Percentiles rank a stretch among this genome's conserved stretches.
Evolutionary conservation across 2,329 filamentous ascomycete species (phyloP).

Genomic region (Rhexocercosporidium sp.): DNA sequence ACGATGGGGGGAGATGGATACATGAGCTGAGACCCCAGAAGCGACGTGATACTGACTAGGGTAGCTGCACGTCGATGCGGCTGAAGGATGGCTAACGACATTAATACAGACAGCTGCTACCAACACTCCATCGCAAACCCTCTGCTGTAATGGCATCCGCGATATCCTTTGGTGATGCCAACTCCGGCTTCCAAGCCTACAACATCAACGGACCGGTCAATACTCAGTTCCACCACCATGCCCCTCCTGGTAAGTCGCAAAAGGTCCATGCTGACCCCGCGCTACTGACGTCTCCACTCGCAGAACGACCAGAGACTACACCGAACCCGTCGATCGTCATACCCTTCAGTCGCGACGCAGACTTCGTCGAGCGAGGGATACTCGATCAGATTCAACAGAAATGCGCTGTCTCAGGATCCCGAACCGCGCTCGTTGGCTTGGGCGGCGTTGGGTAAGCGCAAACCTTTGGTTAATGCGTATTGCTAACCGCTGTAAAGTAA

Average conservation of each 20-base stretch:
- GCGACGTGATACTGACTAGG: slow-evolving; percentile 25
- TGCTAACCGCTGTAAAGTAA: slow-evolving; percentile 38
- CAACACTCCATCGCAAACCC: slow-evolving; percentile 24
- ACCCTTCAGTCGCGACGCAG: slow-evolving; percentile 32
- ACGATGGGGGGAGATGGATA: slow-evolving; percentile 10
- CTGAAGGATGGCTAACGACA: slow-evolving; percentile 30
- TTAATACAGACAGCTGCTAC: slow-evolving; percentile 23
- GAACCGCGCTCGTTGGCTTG: slow-evolving; percentile 32
- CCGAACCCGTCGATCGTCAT: slow-evolving; percentile 30
- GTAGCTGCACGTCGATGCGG: slow-evolving; percentile 23
- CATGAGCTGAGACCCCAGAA: slow-evolving; percentile 19
- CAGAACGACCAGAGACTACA: slow-evolving; percentile 33
- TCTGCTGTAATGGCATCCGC: slow-evolving; percentile 30
- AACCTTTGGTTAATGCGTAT: slow-evolving; percentile 16
- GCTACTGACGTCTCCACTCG: slow-evolving; percentile 29
- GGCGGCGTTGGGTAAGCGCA: slow-evolving; percentile 33
- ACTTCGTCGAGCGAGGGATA: slow-evolving; percentile 30
- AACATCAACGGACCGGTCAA: slow-evolving; percentile 32
- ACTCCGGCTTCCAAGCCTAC: slow-evolving; percentile 32
- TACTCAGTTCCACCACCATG: slow-evolving; percentile 31
- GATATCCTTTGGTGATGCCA: slow-evolving; percentile 29
- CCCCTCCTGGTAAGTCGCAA: slow-evolving; percentile 32
- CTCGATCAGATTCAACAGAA: slow-evolving; percentile 39
- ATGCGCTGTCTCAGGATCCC: slow-evolving; percentile 30
- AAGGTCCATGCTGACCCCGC: slow-evolving; percentile 30